Base-by-base conservation (phyloP, 2,329 filamentous ascomycete species). In the Venturia carpophila region DNA sequence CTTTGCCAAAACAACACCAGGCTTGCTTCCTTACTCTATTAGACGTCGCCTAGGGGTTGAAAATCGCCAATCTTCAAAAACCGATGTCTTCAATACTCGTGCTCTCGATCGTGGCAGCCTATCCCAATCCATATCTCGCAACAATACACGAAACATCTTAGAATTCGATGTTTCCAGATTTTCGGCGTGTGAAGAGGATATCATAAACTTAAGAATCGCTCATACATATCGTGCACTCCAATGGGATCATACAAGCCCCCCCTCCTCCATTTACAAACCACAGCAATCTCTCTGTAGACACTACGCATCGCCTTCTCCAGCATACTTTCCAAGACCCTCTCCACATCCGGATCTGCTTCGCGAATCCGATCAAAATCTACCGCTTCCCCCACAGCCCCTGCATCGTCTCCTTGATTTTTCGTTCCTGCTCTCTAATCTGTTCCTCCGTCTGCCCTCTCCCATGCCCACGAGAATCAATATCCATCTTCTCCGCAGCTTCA, bases 361-460 rank as follows among this genome's bases (percentile, higher is more conserved):
- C 27, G 19, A 56, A 30, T 34, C 11, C 64, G 37, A 65, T 45
- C 39, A 30, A 45, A 61, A 61, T 13, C 45, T 65, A 66, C 42
- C 67, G 42, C 66, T 62, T 66, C n/a, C 64, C 62, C 84, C 84
- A 87, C 69, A 87, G 70, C 1, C 83, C 84, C 68, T 80, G 78
- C 66, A 83, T 80, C 66, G 82, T 83, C 71, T 85, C 82, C 70
- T 83, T 79, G 52, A 87, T 84, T 70, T 79, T 79, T 52, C 82
- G 77, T 72, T 86, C 81, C 74, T 87, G 84, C 68, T 83, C 81
- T 52, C 76, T 74, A 65, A 87, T 87, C 78, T 86, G 84, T 69
- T 82, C 80, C 69, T 85, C 82, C 5, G 83, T 86, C 75, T 87
- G 84, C 1, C 84, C 84, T 37, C 82, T 79, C 1, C 80, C 84